Conservation (phyloP, 78 protist genomes). For the Isochrysis galbana region DNA sequence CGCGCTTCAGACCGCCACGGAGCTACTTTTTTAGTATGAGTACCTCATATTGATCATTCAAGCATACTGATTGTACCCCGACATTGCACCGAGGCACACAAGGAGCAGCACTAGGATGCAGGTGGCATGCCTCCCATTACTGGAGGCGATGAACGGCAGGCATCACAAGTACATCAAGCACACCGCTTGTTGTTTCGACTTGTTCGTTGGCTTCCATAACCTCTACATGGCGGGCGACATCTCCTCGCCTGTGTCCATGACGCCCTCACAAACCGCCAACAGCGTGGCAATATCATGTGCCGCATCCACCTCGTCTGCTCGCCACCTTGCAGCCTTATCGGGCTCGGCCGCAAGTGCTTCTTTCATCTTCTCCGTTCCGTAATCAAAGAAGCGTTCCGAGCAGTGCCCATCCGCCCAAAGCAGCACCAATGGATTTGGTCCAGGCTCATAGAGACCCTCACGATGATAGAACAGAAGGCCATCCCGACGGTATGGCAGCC, state of each 20-base stretch:
- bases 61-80: too few relatives aligned
- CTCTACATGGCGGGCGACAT: too few relatives aligned
- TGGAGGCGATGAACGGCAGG: too few relatives aligned
- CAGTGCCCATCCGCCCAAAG: not conserved
- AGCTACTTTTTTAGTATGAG: too few relatives aligned
- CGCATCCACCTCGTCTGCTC: not conserved
- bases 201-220: too few relatives aligned
- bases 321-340: not conserved
- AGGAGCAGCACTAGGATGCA: too few relatives aligned
- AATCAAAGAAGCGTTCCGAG: conserved; percentile 12
- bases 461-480: not conserved
- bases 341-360: not conserved
- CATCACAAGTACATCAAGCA: too few relatives aligned
- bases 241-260: not conserved
- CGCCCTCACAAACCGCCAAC: not conserved
- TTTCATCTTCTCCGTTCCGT: not conserved
- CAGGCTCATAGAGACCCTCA: not conserved
- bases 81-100: too few relatives aligned
- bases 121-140: too few relatives aligned
- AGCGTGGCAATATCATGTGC: not conserved
- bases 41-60: too few relatives aligned
- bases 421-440: not conserved
- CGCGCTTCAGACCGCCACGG: too few relatives aligned
- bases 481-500: not conserved
- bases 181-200: too few relatives aligned